phyloP scores from a whole-genome alignment of 1,284 basidiomycete species.

The Ceratobasidium sp. region DNA sequence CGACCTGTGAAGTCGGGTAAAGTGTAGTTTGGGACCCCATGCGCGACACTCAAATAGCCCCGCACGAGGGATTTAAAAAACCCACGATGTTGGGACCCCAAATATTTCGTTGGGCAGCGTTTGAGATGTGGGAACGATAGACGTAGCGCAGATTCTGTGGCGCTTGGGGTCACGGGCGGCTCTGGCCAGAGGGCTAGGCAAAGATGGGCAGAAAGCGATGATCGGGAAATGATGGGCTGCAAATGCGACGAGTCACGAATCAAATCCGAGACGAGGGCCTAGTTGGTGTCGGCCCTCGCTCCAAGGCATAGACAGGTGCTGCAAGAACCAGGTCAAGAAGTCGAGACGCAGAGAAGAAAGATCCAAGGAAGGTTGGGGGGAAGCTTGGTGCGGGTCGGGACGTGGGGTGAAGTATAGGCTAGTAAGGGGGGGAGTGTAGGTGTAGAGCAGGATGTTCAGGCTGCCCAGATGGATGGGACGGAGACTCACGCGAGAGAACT shows the following conservation, averaged over 20 bases:
- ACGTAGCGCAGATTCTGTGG: conserved; percentile 23
- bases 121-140: conserved; percentile 16
- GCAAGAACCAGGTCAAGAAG: conserved; percentile 3
- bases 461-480: neutral
- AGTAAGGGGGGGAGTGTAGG: neutral
- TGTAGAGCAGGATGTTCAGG: neutral
- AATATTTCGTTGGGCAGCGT: conserved; percentile 16
- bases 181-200: conserved; percentile 10
- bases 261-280: conserved; percentile 6
- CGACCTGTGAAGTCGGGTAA: conserved; percentile 16
- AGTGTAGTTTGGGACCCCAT: conserved; percentile 27
- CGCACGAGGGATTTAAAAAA: neutral
- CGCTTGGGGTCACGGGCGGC: conserved; percentile 22
- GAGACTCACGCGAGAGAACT: conserved; percentile 23
- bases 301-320: conserved; percentile 31
- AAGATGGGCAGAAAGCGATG: conserved; percentile 27
- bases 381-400: conserved; percentile 12
- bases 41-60: conserved; percentile 25
- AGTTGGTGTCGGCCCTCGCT: neutral
- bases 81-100: conserved; percentile 28
- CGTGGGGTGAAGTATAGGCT: neutral
- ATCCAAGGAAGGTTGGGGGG: conserved; percentile 2
- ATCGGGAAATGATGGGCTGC: conserved; percentile 18
- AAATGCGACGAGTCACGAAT: conserved; percentile 11
- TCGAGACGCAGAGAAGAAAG: neutral